phyloP scores from a whole-genome alignment of 495 filamentous ascomycete species.

The Pyrenula massariospora region DNA sequence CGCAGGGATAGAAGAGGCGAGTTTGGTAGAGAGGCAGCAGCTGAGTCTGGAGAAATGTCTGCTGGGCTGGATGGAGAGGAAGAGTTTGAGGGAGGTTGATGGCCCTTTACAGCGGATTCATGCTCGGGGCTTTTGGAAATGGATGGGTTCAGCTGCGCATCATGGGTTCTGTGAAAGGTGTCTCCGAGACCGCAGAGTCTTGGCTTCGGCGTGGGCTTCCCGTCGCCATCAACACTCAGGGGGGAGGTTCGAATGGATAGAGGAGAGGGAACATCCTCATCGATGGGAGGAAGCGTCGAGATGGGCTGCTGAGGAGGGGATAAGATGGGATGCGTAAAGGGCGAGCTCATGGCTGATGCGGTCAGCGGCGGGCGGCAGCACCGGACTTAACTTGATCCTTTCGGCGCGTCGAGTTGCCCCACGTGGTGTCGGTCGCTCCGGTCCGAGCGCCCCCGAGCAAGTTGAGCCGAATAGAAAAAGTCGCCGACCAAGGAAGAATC shows the following conservation, averaged over 20 bases:
- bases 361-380: neutral
- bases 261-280: neutral
- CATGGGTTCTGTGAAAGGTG: neutral
- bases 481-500: no score
- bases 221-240: constrained; percentile 9
- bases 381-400: no score
- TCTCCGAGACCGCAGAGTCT: neutral
- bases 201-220: constrained; percentile 13
- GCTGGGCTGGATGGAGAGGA: constrained; percentile 8
- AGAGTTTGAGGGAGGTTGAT: constrained; percentile 2
- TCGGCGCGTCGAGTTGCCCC: no score
- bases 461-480: no score
- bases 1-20: constrained; percentile 26
- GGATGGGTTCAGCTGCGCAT: constrained; percentile 2
- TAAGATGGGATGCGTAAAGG: constrained; percentile 6
- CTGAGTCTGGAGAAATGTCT: constrained; percentile 20
- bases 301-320: constrained; percentile 1
- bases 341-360: constrained; percentile 1
- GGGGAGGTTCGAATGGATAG: constrained; percentile 1
- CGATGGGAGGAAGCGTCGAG: neutral
- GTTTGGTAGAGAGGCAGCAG: constrained; percentile 15
- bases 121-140: no score
- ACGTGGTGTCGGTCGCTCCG: no score
- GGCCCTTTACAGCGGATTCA: constrained; percentile 5
- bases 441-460: no score